phyloP scores from a whole-genome alignment of 2,329 filamentous ascomycete genomes.

The Rosellinia necatrix region DNA sequence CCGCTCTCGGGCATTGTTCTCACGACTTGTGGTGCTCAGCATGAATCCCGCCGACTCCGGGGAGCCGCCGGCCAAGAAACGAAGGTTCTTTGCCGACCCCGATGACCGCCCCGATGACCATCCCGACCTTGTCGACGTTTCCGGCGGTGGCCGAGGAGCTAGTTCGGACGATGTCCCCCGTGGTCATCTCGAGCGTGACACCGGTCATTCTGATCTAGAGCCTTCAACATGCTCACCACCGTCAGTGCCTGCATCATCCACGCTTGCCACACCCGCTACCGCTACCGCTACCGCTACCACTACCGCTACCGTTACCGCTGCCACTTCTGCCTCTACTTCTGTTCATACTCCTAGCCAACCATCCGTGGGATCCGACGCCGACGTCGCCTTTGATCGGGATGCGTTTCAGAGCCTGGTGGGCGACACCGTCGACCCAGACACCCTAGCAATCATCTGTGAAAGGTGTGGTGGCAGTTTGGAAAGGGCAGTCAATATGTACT shows the following conservation, averaged over 20 bases:
- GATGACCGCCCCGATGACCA: constrained; percentile 14
- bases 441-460: constrained; percentile 55
- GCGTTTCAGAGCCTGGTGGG: constrained; percentile 66
- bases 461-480: constrained; percentile 63
- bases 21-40: constrained; percentile 1
- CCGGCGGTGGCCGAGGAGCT: too few species aligned
- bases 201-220: constrained; percentile 29
- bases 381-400: constrained; percentile 56
- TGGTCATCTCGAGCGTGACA: constrained; percentile 21
- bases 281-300: constrained; percentile 2
- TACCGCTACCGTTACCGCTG: constrained; percentile 1
- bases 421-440: constrained; percentile 55
- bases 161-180: too few species aligned
- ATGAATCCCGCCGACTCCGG: constrained; percentile 48
- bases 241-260: constrained; percentile 28
- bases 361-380: constrained; percentile 24
- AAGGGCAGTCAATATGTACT: constrained; percentile 70
- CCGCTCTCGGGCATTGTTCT: background rate
- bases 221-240: constrained; percentile 29
- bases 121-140: constrained; percentile 27
- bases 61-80: constrained; percentile 44
- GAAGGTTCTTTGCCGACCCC: constrained; percentile 48
- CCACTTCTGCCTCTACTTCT: constrained; percentile 12
- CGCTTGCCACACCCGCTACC: background rate
- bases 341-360: too few species aligned